phyloP scores from a whole-genome alignment of 139 green algal species.

The Tetratostichococcus sp. region DNA sequence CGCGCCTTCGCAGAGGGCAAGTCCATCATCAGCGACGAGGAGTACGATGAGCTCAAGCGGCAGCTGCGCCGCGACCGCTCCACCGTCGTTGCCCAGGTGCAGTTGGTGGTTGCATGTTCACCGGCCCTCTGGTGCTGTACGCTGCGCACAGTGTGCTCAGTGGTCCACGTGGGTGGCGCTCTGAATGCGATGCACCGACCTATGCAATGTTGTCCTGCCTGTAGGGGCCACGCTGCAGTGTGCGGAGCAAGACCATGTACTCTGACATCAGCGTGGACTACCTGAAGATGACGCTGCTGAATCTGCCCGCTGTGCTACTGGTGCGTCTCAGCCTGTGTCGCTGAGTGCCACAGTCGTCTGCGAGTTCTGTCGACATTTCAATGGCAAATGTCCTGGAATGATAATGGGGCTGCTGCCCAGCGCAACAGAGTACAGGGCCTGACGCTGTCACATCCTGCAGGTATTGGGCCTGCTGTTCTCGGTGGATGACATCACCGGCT shows the following conservation, averaged over 20 bases:
- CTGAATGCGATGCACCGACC: too few relatives aligned
- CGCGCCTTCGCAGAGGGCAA: constrained; percentile 60
- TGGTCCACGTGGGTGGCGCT: too few relatives aligned
- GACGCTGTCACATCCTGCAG: constrained; percentile 11
- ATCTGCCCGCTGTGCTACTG: constrained; percentile 73
- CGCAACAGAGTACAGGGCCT: too few relatives aligned
- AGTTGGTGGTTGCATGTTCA: neutral
- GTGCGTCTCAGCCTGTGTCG: constrained; percentile 6
- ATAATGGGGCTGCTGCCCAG: too few relatives aligned
- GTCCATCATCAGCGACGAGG: constrained; percentile 74
- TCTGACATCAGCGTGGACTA: constrained; percentile 68
- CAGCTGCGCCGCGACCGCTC: constrained; percentile 55
- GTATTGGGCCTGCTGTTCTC: constrained; percentile 72
- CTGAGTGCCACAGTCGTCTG: too few relatives aligned
- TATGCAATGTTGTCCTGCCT: too few relatives aligned
- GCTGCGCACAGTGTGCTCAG: too few relatives aligned
- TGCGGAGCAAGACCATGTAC: constrained; percentile 76
- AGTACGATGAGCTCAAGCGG: constrained; percentile 77
- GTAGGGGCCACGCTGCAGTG: constrained; percentile 74
- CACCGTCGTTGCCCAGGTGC: constrained; percentile 36
- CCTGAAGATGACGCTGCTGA: constrained; percentile 77
- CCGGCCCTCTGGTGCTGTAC: neutral
- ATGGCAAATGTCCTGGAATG: too few relatives aligned
- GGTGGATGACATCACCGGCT: constrained; percentile 81
- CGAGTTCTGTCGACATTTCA: too few relatives aligned